These are phyloP conservation scores for Cyberlindnera galapagoensis DNA, from an alignment of 805 yeast genomes.

Conservation along the genomic window DNA sequence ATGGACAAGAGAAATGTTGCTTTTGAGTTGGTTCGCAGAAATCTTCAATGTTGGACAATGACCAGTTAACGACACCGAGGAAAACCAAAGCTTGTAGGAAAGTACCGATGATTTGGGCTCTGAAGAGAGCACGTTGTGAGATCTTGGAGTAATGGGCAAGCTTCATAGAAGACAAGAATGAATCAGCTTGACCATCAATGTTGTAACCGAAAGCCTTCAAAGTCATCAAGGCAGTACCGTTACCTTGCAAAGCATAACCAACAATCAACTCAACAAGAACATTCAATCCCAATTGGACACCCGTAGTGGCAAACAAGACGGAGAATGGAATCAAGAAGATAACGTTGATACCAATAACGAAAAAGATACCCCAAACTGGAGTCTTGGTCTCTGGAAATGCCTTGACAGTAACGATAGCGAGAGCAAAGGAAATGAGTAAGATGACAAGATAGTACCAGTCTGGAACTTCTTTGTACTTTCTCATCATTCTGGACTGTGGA, in stretches of 20 bases:
- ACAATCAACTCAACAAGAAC: slow-evolving; percentile 50
- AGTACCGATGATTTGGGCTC: slow-evolving; percentile 34
- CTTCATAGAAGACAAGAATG: slow-evolving; percentile 41
- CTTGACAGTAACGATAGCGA: slow-evolving; percentile 40
- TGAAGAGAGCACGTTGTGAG: slow-evolving; percentile 53
- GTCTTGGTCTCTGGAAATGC: slow-evolving; percentile 41
- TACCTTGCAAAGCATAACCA: slow-evolving; percentile 46
- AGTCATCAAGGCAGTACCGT: slow-evolving; percentile 46
- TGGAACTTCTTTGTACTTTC: slow-evolving; percentile 56
- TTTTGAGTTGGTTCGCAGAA: slow-evolving; percentile 30
- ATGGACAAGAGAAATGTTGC: slow-evolving; percentile 36
- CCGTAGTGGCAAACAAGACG: slow-evolving; percentile 41
- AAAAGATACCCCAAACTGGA: slow-evolving; percentile 58
- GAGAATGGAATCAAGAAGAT: slow-evolving; percentile 46
- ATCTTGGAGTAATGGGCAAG: slow-evolving; percentile 46
- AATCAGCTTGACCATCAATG: slow-evolving; percentile 59
- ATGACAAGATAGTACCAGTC: slow-evolving; percentile 37
- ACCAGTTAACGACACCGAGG: slow-evolving; percentile 31
- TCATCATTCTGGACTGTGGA: slow-evolving; percentile 48
- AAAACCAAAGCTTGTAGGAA: slow-evolving; percentile 24
- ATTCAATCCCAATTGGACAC: slow-evolving; percentile 41
- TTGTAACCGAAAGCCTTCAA: slow-evolving; percentile 50
- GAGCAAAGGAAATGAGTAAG: slow-evolving; percentile 35
- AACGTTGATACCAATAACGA: slow-evolving; percentile 43
- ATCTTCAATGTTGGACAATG: slow-evolving; percentile 26